Percentiles rank a stretch among this genome's conserved stretches.
phyloP scores from a whole-genome alignment of 2,329 filamentous ascomycete genomes.

The Colletotrichum coccodes region DNA sequence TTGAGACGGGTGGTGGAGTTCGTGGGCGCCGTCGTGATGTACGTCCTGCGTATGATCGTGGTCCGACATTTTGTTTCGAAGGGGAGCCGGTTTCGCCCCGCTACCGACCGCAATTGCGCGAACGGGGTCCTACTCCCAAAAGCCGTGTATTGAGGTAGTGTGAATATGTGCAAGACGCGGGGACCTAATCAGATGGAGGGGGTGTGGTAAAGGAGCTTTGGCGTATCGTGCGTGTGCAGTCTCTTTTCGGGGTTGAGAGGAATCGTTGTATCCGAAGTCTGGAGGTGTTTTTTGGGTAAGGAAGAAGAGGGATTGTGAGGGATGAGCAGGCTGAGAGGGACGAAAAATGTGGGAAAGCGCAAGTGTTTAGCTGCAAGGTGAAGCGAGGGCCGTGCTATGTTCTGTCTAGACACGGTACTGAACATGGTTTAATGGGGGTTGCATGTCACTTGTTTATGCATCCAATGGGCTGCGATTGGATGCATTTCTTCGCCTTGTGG shows the following conservation, averaged over 20 bases:
- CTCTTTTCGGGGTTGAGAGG: constrained; percentile 25
- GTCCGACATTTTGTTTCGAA: constrained; percentile 24
- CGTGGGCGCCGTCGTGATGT: constrained; percentile 28
- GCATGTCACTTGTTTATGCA: constrained; percentile 22
- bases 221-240: neutral
- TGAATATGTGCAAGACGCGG: constrained; percentile 12
- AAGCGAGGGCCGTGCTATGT: constrained; percentile 3
- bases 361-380: constrained; percentile 20
- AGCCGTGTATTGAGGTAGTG: constrained; percentile 3
- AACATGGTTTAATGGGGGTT: constrained; percentile 3
- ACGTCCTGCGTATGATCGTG: constrained; percentile 27
- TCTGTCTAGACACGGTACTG: neutral
- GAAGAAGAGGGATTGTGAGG: constrained; percentile 30
- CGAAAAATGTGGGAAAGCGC: constrained; percentile 20
- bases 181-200: constrained; percentile 11
- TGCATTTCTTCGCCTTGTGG: neutral
- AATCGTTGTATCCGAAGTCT: constrained; percentile 35
- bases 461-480: neutral
- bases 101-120: neutral
- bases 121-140: neutral
- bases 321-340: neutral
- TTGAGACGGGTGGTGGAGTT: constrained; percentile 26
- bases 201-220: neutral
- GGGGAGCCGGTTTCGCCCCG: neutral
- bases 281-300: constrained; percentile 29